A percentile compares a stretch with the other conserved stretches of the same genome.
These are phyloP conservation scores for Cinnamomum chago DNA, from an alignment of 164 flowering plant genomes.

Conservation along the genomic window DNA sequence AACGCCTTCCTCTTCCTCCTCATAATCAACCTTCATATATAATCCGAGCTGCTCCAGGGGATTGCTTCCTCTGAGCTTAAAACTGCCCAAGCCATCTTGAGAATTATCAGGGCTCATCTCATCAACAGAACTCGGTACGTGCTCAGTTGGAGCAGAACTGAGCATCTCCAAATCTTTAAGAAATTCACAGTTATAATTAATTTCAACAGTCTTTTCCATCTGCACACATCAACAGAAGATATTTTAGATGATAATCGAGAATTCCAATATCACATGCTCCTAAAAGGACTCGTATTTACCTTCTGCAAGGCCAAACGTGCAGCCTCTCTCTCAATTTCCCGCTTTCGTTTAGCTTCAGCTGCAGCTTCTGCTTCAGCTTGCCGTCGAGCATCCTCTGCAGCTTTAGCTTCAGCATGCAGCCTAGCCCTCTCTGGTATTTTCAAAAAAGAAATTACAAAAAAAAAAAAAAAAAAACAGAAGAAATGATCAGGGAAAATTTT, in stretches of 20 bases:
- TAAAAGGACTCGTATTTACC: conserved; percentile 33
- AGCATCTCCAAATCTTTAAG: conserved; percentile 80
- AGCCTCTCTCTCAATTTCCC: conserved; percentile 89
- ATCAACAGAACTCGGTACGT: conserved; percentile 53
- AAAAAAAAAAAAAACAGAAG: neutral
- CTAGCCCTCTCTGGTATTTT: conserved; percentile 62
- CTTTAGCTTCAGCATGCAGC: conserved; percentile 82
- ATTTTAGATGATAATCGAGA: too few relatives aligned
- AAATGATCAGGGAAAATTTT: too few relatives aligned
- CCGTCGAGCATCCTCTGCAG: conserved; percentile 77
- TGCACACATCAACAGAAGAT: conserved; percentile 17
- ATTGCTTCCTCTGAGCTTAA: conserved; percentile 52
- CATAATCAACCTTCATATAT: conserved; percentile 73
- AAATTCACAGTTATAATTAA: conserved; percentile 66
- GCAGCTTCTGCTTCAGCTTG: conserved; percentile 68
- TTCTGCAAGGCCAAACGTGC: conserved; percentile 70
- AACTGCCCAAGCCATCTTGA: conserved; percentile 57
- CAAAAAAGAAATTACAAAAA: too few relatives aligned
- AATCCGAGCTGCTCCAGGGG: conserved; percentile 87
- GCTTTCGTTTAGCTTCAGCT: conserved; percentile 64
- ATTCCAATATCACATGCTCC: neutral
- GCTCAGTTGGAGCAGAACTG: conserved; percentile 43
- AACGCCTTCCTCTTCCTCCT: conserved; percentile 58
- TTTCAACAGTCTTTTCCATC: conserved; percentile 93
- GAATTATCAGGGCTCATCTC: conserved; percentile 64